Base-by-base conservation (phyloP, 129 eudicot genomes). In the Tanacetum coccineum region DNA sequence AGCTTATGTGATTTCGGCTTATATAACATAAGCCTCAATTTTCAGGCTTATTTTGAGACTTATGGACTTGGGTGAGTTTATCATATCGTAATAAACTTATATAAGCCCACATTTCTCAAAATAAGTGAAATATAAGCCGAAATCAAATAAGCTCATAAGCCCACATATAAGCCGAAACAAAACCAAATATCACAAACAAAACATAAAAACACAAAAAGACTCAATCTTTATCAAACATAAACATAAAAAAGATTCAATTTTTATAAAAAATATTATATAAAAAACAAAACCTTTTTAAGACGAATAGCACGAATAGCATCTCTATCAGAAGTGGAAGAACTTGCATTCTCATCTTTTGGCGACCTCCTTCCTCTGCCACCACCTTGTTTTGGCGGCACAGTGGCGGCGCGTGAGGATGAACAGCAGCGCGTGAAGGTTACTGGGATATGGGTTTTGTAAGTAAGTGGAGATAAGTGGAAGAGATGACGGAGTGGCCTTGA, bases 251-350 rank as follows among this genome's bases (percentile, higher is more conserved):
- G n/a, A 3, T 15, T 13, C 13, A 20, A 32, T n/a, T 4, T 8
- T n/a, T 13, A 47, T 48, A 30, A 25, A 54, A 6, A 13, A 0
- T 22, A 22, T 22, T 22, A 15, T 5, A 11, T 11, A 32, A 14
- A 28, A n/a, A 56, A 18, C 28, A 36, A 39, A 13, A 91, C 99
- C 96, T 89, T 93, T 48, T 84, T 74, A 11, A 92, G 83, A 63
- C 98, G 96, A 36, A 92, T 88, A 2, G 91, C 79, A 19, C 98
- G 98, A 78, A 92, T 65, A n/a, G 98, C 95, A 17, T 92, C 96
- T 63, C 87, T 76, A 21, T 92, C 98, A 9, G 96, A 92, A 11
- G 98, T 88, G 1, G 86, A 81, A 70, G 78, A 30, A 0, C 82
- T 39, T 8, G 83, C 72, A 4, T 81, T 11, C 6, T 36, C 42